Conservation (phyloP, 2,329 filamentous ascomycete genomes). For the Zelopaecilomyces penicillatus region DNA sequence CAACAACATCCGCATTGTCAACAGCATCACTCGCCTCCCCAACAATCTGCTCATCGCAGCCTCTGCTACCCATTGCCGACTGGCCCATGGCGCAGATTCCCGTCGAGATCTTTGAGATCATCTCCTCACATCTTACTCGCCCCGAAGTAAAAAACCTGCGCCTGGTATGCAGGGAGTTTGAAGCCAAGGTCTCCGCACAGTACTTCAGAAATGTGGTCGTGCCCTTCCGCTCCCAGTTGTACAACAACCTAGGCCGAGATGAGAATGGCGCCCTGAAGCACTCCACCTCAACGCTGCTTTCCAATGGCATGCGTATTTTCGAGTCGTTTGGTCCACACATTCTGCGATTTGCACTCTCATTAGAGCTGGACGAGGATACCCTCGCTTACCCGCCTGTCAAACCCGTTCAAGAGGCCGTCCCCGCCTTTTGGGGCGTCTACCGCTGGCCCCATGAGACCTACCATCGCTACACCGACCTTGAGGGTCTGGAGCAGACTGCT, state of each 20-base stretch:
- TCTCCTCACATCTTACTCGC: constrained; percentile 46
- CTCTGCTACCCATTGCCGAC: neutral
- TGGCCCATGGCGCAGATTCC: constrained; percentile 38
- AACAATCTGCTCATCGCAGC: neutral
- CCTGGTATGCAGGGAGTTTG: constrained; percentile 50
- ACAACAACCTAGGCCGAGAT: constrained; percentile 28
- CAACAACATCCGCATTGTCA: neutral
- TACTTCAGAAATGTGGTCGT: constrained; percentile 58
- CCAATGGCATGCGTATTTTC: constrained; percentile 52
- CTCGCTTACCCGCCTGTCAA: constrained; percentile 47
- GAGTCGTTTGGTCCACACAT: constrained; percentile 53
- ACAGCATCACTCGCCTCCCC: neutral
- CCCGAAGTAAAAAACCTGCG: constrained; percentile 53
- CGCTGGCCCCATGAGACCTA: constrained; percentile 55
- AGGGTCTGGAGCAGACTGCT: constrained; percentile 52
- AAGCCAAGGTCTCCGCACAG: constrained; percentile 45
- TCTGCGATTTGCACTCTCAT: constrained; percentile 55
- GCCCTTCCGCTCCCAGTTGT: constrained; percentile 57
- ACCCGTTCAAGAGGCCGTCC: constrained; percentile 42
- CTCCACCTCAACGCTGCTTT: constrained; percentile 22
- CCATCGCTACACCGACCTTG: constrained; percentile 49
- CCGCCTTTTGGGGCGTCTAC: constrained; percentile 56
- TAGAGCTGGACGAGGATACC: constrained; percentile 53
- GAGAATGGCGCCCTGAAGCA: constrained; percentile 15
- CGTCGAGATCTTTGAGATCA: constrained; percentile 52